These are phyloP conservation scores for Clarireedia sp. DNA, from an alignment of 2,329 filamentous ascomycete species.

Conservation along the genomic window DNA sequence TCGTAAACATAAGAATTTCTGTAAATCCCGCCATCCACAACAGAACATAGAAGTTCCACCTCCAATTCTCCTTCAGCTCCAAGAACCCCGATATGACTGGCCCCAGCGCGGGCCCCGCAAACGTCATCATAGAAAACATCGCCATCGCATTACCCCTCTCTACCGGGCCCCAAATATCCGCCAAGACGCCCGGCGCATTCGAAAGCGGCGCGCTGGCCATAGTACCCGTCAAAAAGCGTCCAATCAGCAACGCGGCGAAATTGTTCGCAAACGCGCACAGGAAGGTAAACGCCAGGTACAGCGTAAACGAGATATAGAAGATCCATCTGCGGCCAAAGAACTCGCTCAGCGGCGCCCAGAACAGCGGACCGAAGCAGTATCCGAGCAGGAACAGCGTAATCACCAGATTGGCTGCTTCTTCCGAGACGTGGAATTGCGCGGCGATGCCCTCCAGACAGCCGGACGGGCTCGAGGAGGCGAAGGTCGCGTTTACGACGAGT, in stretches of 20 bases:
- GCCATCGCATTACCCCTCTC: slow-evolving; percentile 52
- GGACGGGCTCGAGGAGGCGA: slow-evolving; percentile 36
- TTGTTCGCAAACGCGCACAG: slow-evolving; percentile 50
- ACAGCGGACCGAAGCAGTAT: slow-evolving; percentile 38
- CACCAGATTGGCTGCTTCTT: slow-evolving; percentile 34
- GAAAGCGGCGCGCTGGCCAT: slow-evolving; percentile 55
- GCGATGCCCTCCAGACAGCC: slow-evolving; percentile 33
- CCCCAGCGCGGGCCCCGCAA: slow-evolving; percentile 45
- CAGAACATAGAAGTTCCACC: slow-evolving; percentile 44
- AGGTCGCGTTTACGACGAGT: slow-evolving; percentile 35
- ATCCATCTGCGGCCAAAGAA: slow-evolving; percentile 53
- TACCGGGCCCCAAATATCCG: slow-evolving; percentile 49
- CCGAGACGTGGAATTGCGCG: slow-evolving; percentile 30
- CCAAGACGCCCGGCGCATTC: slow-evolving; percentile 54
- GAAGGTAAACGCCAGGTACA: slow-evolving; percentile 54
- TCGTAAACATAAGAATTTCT: slow-evolving; percentile 42
- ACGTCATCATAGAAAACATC: slow-evolving; percentile 55
- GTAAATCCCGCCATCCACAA: slow-evolving; percentile 37
- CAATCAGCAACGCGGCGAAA: slow-evolving; percentile 51
- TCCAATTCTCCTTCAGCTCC: slow-evolving; percentile 43
- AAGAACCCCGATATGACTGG: slow-evolving; percentile 48
- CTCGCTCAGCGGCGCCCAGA: slow-evolving; percentile 37
- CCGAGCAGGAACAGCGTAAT: slow-evolving; percentile 39
- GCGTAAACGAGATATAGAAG: slow-evolving; percentile 50
- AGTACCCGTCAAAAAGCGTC: slow-evolving; percentile 58